Base-by-base conservation (phyloP, 1,284 basidiomycete species). In the Cryptococcus sp. region DNA sequence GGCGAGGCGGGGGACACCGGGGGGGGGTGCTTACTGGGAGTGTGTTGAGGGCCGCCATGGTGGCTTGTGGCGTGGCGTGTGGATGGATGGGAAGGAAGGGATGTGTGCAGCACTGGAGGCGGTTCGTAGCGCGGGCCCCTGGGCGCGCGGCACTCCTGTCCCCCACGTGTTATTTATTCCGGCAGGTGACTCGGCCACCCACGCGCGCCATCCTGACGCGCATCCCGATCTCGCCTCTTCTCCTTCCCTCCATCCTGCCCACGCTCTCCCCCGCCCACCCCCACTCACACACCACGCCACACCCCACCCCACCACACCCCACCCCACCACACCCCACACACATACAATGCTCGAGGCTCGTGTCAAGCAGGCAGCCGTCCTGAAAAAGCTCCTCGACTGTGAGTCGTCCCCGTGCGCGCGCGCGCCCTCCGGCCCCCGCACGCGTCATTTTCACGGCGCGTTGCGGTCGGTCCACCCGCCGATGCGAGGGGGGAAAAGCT, bases 341-440 rank as follows among this genome's bases (percentile, higher is more conserved):
- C n/a, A n/a, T n/a, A 67, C 16, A 43, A 94, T 95, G 91, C 83
- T 94, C 64, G 91, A 94, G 86, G 91, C 91, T 20, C 88, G 87
- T 74, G 83, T 95, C 52, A 81, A 83, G 61, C 87, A 91, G 77
- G 91, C 91, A 1, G 85, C 84, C 6, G 84, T 86, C 4, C 81
- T 95, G 62, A 95, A 95, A 77, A 88, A 87, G 70, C 82, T 95
- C 51, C 81, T 95, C 13, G 91, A 95, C 72, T 86, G 91, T 91
- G 64, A 38, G 86, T 78, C 24, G n/a, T n/a, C 16, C 20, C 24
- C 39, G 50, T 40, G 35, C n/a, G 18, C 24, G 18, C 16, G 16
- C 8, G n/a, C 36, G 18, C 23, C 33, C 18, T 11, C 4, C 4
- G 1, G 44, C 16, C 38, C 6, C 6, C 12, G 7, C 4, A 24